phyloP scores from a whole-genome alignment of 2,329 filamentous ascomycete genomes.

The Chaetomiaceae sp. region DNA sequence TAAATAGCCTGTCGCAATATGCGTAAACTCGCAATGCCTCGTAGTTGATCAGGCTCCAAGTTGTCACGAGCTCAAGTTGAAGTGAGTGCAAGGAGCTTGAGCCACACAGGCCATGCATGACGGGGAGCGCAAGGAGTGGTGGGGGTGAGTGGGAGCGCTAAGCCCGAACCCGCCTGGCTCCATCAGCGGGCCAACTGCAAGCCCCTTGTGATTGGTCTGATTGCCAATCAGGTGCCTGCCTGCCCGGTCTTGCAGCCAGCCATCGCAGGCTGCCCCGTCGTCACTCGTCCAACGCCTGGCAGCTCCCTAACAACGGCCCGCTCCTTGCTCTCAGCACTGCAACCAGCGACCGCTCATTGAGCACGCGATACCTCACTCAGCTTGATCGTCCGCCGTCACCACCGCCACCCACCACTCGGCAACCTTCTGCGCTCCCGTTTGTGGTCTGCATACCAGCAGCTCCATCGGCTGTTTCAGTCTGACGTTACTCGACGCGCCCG shows the following conservation, averaged over 20 bases:
- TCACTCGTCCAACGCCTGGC: constrained; percentile 17
- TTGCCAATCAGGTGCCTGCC: constrained; percentile 16
- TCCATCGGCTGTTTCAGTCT: not conserved
- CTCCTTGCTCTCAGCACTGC: constrained; percentile 7
- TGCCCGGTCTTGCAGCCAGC: constrained; percentile 9
- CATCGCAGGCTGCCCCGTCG: constrained; percentile 5
- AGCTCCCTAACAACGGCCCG: constrained; percentile 11
- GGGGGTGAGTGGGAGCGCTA: not conserved
- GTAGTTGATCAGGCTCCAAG: not conserved
- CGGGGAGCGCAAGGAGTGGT: not conserved
- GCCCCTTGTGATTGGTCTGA: constrained; percentile 14
- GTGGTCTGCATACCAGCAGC: not conserved
- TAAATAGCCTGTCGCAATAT: too few relatives aligned
- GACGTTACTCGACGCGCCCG: not conserved
- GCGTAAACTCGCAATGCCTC: not conserved
- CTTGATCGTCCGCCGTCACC: not conserved
- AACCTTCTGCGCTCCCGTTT: not conserved
- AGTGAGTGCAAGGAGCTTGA: not conserved
- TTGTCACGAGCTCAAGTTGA: not conserved
- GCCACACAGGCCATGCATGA: too few relatives aligned
- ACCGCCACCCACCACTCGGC: not conserved
- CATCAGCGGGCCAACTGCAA: constrained; percentile 10
- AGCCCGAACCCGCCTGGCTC: constrained; percentile 12
- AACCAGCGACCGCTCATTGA: not conserved
- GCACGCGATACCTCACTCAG: not conserved